These are phyloP conservation scores for Fistulinella prunicolor DNA, from an alignment of 768 basidiomycete species.

Conservation along the genomic window DNA sequence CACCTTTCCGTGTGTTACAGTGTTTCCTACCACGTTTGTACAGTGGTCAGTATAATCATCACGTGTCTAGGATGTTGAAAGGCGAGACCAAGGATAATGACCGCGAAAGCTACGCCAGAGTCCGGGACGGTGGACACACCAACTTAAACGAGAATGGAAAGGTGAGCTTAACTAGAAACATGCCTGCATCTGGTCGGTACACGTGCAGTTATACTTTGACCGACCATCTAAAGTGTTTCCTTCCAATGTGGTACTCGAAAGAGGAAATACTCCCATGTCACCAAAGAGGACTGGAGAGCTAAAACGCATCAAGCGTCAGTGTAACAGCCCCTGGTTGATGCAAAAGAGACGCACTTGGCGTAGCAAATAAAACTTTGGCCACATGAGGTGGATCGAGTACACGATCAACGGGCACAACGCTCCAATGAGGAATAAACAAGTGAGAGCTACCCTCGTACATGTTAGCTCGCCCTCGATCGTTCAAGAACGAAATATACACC, in stretches of 20 bases:
- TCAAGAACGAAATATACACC: slow-evolving; percentile 22
- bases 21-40: slow-evolving; percentile 74
- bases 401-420: slow-evolving; percentile 54
- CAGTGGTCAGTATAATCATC: slow-evolving; percentile 47
- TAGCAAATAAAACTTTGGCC: slow-evolving; percentile 62
- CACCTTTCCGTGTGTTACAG: slow-evolving; percentile 26
- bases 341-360: slow-evolving; percentile 49
- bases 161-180: slow-evolving; percentile 14
- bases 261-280: slow-evolving; percentile 59
- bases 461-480: neutral
- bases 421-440: slow-evolving; percentile 79
- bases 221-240: slow-evolving; percentile 66
- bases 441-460: slow-evolving; percentile 33
- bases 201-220: slow-evolving; percentile 49
- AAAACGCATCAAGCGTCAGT: slow-evolving; percentile 3
- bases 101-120: slow-evolving; percentile 59
- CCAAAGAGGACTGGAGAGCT: slow-evolving; percentile 50
- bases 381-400: slow-evolving; percentile 54
- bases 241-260: slow-evolving; percentile 60
- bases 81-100: slow-evolving; percentile 55
- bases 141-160: slow-evolving; percentile 30
- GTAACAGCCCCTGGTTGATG: neutral
- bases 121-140: slow-evolving; percentile 73
- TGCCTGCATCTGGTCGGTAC: neutral
- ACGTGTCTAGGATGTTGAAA: slow-evolving; percentile 67